Base-by-base conservation (phyloP, 345 rosid genomes). In the Bretschneidera sinensis region DNA sequence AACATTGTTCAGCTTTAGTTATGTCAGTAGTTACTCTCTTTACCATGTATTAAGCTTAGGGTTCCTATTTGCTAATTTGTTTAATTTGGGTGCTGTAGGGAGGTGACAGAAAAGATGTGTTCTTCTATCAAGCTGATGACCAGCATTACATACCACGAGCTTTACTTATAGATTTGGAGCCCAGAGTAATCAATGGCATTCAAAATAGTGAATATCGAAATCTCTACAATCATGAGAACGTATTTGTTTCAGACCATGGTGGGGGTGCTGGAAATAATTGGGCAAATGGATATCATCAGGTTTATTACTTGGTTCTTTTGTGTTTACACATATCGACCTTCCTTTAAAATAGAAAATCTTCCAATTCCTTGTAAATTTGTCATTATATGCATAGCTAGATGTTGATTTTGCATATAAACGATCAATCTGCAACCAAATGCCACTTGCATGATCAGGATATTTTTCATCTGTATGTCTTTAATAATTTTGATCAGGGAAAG, bases 211-310 rank as follows among this genome's bases (percentile, higher is more conserved):
- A 94, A 24, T 94, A 90, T 25, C 76, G 92, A 24, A 94, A 94
- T 64, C 96, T 94, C 16, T 94, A 94, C 70, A 94, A 94, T 74
- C 97, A 94, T 7, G 99, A 94, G 81, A 94, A 94, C 59, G 70
- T 94, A 57, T 89, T 89, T 55, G 79, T 85, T 60, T 61, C 98
- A 0, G 95, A 90, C 62, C 96, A 94, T 22, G 99, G 99, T 24
- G 99, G 99, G 59, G 97, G 99, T 69, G 99, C 99, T 39, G 97
- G 99, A 18, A 94, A 94, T 66, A 94, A 87, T 65, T 94, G 99
- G 99, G 99, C 97, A 19, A 94, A 96, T 59, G 99, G 99, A 16
- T 94, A 94, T 76, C 96, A 94, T 75, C 98, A 92, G 96, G 98
- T 89, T 75, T 43, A 53, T 69, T 4, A 9, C 45, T 5, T 28